Evolutionary conservation across 805 yeast genomes (phyloP).

Genomic region (Jamesozyma jinghongensis): DNA sequence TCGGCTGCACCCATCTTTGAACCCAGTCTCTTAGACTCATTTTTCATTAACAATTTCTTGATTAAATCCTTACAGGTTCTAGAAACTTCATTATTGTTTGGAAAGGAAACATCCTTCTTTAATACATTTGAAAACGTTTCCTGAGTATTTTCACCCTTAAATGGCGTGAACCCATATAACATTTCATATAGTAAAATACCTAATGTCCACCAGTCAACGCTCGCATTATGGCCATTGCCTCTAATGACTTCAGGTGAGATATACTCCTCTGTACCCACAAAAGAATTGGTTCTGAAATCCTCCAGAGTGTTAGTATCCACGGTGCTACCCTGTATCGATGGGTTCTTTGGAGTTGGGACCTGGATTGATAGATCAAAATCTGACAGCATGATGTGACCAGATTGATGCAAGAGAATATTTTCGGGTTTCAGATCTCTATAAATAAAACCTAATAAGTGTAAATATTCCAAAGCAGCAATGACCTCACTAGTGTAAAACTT

Average conservation of each 20-base stretch:
- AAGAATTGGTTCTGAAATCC: constrained; percentile 93
- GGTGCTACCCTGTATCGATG: constrained; percentile 35
- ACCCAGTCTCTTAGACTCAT: constrained; percentile 82
- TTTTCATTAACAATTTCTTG: constrained; percentile 75
- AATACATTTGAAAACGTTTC: constrained; percentile 82
- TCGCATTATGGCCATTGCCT: constrained; percentile 95
- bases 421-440: constrained; percentile 97
- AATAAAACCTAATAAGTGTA: constrained; percentile 94
- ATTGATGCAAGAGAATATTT: constrained; percentile 84
- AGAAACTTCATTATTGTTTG: constrained; percentile 57
- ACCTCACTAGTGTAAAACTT: constrained; percentile 94
- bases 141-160: constrained; percentile 83
- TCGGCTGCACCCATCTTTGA: constrained; percentile 94
- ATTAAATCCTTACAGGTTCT: constrained; percentile 72
- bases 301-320: constrained; percentile 90
- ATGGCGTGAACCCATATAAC: constrained; percentile 94
- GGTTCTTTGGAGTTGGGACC: constrained; percentile 65
- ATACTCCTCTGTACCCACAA: constrained; percentile 98
- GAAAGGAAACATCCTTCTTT: constrained; percentile 74
- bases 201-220: constrained; percentile 99
- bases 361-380: constrained; percentile 95
- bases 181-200: constrained; percentile 91
- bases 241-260: constrained; percentile 97
- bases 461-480: constrained; percentile 89
- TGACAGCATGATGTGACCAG: constrained; percentile 96